These are phyloP conservation scores for Lolium multiflorum DNA, from an alignment of 176 grass and related monocot genomes.

Conservation along the genomic window DNA sequence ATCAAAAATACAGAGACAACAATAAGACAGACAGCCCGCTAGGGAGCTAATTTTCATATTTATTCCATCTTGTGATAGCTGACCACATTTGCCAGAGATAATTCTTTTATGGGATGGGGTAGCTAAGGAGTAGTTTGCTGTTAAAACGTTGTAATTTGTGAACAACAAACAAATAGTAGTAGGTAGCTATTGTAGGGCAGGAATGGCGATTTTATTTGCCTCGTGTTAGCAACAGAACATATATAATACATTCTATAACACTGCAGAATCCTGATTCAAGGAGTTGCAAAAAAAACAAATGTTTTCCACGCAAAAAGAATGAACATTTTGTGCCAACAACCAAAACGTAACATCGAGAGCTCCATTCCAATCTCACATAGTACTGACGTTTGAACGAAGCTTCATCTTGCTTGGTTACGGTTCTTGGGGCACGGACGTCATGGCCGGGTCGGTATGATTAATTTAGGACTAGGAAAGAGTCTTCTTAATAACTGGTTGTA, in stretches of 20 bases:
- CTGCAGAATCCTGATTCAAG: not conserved
- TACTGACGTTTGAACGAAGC: slow-evolving; percentile 10
- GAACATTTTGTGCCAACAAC: not conserved
- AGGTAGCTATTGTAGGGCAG: too few species aligned
- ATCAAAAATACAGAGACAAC: not conserved
- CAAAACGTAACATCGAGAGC: not conserved
- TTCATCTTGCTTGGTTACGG: not conserved
- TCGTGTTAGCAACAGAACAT: too few species aligned
- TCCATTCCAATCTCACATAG: not conserved
- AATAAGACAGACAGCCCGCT: not conserved
- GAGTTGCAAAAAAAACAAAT: not conserved
- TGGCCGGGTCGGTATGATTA: not conserved
- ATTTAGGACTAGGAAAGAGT: slow-evolving; percentile 3
- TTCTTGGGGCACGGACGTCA: not conserved
- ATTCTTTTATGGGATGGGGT: not conserved
- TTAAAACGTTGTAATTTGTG: too few species aligned
- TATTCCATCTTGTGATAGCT: not conserved
- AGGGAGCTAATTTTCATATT: not conserved
- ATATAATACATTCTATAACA: too few species aligned
- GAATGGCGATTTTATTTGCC: too few species aligned
- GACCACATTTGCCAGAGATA: not conserved
- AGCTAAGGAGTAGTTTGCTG: not conserved
- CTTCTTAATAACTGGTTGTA: not conserved
- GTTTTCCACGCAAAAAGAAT: not conserved
- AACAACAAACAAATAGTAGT: too few species aligned